Conservation (phyloP, 495 filamentous ascomycete species). For the Evernia prunastri region DNA sequence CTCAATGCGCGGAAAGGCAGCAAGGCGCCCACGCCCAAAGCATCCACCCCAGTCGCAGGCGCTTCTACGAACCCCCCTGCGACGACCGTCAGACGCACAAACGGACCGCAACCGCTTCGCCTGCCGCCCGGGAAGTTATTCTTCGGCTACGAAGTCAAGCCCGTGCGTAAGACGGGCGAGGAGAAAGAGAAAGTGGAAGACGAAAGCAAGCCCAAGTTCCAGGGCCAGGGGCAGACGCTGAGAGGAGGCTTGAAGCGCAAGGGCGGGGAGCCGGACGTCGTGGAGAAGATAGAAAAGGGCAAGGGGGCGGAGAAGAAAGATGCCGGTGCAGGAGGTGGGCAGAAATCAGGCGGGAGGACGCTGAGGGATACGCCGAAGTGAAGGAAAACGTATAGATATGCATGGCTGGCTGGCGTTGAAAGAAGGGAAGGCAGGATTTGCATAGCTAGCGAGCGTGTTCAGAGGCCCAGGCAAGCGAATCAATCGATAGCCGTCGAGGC, state of each 20-base stretch:
- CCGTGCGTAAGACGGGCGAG: slow-evolving; percentile 72
- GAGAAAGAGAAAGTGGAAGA: slow-evolving; percentile 53
- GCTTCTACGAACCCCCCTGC: slow-evolving; percentile 52
- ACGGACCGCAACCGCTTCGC: slow-evolving; percentile 81
- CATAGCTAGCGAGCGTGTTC: slow-evolving; percentile 13
- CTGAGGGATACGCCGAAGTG: slow-evolving; percentile 18
- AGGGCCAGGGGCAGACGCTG: slow-evolving; percentile 83
- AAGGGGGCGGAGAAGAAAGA: slow-evolving; percentile 29
- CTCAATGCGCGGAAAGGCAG: slow-evolving; percentile 72
- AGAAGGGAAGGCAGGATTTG: slow-evolving; percentile 5
- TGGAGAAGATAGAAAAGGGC: slow-evolving; percentile 28
- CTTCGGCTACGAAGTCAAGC: slow-evolving; percentile 89
- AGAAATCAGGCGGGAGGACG: slow-evolving; percentile 18
- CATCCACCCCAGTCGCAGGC: slow-evolving; percentile 72
- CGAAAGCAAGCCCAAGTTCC: slow-evolving; percentile 65
- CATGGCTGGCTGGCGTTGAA: background rate
- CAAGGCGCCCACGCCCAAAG: slow-evolving; percentile 71
- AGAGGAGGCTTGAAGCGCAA: slow-evolving; percentile 56
- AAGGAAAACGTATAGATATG: background rate
- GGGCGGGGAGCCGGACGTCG: slow-evolving; percentile 27
- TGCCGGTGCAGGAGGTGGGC: slow-evolving; percentile 7
- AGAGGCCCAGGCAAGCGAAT: background rate
- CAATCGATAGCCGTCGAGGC: background rate
- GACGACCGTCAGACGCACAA: slow-evolving; percentile 46
- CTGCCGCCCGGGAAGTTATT: slow-evolving; percentile 86